Evolutionary conservation across 1,284 basidiomycete species (phyloP), one percentile per base, ranked within the genome.

Genomic region (Fomitopsis palustris): DNA sequence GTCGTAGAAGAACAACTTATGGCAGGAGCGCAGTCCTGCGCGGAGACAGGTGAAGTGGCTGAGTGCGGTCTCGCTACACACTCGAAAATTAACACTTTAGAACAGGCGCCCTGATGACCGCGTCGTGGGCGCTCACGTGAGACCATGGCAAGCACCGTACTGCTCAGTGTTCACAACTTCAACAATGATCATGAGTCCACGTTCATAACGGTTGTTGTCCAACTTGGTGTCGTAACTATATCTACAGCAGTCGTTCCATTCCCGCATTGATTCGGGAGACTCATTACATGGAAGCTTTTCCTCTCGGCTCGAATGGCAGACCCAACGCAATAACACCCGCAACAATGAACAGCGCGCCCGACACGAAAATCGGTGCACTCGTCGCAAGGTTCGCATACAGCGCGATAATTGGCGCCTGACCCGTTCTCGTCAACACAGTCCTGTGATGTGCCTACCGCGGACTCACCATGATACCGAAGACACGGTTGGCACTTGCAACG

Each of bases 291-390:
- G 84, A 81, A 1, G 87, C 82, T 65, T 81, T 87, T 2, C 87
- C 88, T 31, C 84, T 75, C 16, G 88, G 84, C 66, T 90, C 88
- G 67, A 84, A 88, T 0, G 90, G 90, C n/a, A 92, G 70, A 27
- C 90, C 65, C 53, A 91, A 67, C 35, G 86, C 82, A 37, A 92
- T 68, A n/a, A 81, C 58, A 0, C 87, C 86, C 0, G 86, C 78
- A 2, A 79, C 74, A 31, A 92, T 70, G 68, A 91, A 86, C 58
- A 92, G 72, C 16, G 79, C 82, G 9, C 85, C 89, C 2, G 86
- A 79, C 38, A 90, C 81, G 68, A 85, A 92, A 35, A 92, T 88
- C 10, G 91, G 91, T 2, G 84, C 84, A 0, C 85, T 73, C 2
- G 85, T 87, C 21, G 75, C 73, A 25, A 88, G 69, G 61, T 87